Evolutionary conservation across 2,329 filamentous ascomycete species (phyloP), one percentile per base, ranked within the genome.

Genomic region (Colletotrichum spinosum): DNA sequence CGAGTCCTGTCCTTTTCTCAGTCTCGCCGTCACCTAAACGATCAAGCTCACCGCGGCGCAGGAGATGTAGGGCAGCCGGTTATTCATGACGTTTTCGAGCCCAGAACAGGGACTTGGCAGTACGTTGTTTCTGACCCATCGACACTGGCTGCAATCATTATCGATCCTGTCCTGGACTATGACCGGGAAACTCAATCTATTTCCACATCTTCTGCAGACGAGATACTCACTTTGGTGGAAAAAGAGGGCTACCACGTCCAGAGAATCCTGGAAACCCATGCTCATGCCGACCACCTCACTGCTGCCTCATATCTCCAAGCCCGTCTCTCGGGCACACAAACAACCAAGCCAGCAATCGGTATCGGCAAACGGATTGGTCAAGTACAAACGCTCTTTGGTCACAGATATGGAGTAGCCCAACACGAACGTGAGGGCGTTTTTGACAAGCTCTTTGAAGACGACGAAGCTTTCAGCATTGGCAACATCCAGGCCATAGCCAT

Each of bases 101-200:
- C 72, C 1, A 57, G 12, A 8, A 69, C 88, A 0, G 79, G 78
- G 9, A 87, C 86, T 10, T 89, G 84, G 83, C 88, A 90, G 70
- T 89, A 88, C 67, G 69, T 90, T 0, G 82, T 90, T 1, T 84
- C 81, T 0, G 87, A 90, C 65, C 81, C 85, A 0, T 62, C 71
- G 0, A 86, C 84, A 0, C 72, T 69, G 2, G 71, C 70, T 0
- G 84, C 86, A 1, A 83, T 81, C 60, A 85, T 90, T 55, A 89
- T 91, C 69, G 88, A 91, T 69, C 79, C 88, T 0, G 88, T 91
- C 0, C 71, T 90, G 3, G 83, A 90, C 72, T 89, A 82, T 65
- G 81, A 88, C 50, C 78, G 80, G 0, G 56, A 69, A 17, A 78
- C 69, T 1, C 71, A 74, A 45, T 66, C 68, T 2, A 79, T 90